Evolutionary conservation across 179 eudicot species (phyloP), one percentile per base, ranked within the genome.

Genomic region (Silene noctiflora): DNA sequence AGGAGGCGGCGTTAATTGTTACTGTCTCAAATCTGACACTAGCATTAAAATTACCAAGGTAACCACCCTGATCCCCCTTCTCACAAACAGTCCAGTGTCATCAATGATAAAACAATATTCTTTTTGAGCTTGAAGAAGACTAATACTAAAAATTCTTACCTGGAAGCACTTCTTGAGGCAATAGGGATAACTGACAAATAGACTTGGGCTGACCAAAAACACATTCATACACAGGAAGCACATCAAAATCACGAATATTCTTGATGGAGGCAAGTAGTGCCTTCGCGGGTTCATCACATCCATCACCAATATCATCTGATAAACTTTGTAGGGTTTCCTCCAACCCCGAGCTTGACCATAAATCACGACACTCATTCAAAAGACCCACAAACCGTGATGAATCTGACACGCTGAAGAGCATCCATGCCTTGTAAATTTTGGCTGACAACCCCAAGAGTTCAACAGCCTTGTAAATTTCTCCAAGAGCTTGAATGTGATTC

Each of bases 401-500:
- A 64, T 85, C 79, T 76, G 63, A 75, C 76, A 68, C 63, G 39
- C 81, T 79, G n/a, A 77, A 76, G 33, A 85, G 76, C 51, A 83
- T 79, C 96, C 97, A 92, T 44, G 94, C 92, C 81, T 82, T 88
- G 85, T 81, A 90, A 64, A 94, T 80, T 78, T 86, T 84, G 44
- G 82, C 85, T 58, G 98, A 89, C 61, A 88, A 74, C 77, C 80
- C 87, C 67, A 94, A 83, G 63, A 92, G 83, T 67, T 85, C 76
- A 27, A 84, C 87, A 35, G 83, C 90, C 82, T 91, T 92, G 77
- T 87, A 90, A 76, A 94, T 83, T 83, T 91, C 97, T 79, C 91
- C 98, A 17, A 94, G 86, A 59, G 94, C 89, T 68, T 75, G 76
- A 67, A 94, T 70, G 70, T 85, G 84, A 20, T 48, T 65, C 81